These are phyloP conservation scores for Leptographium wingfieldii DNA, from an alignment of 2,329 filamentous ascomycete genomes.

Conservation along the genomic window DNA sequence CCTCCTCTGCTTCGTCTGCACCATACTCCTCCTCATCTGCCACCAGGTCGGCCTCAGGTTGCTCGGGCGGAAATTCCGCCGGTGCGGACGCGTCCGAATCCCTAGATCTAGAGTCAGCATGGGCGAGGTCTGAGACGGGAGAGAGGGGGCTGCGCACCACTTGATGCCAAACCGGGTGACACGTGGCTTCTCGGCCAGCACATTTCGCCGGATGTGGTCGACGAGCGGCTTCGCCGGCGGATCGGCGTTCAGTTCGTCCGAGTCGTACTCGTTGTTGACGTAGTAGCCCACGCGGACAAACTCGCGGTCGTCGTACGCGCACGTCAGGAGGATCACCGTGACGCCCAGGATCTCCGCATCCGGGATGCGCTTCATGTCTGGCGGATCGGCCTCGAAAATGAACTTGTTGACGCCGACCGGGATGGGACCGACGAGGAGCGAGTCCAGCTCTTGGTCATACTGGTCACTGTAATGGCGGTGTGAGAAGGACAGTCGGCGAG, in stretches of 20 bases:
- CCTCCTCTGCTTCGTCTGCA: slow-evolving; percentile 71
- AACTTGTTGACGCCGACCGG: slow-evolving; percentile 98
- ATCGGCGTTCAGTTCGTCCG: slow-evolving; percentile 76
- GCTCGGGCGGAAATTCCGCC: slow-evolving; percentile 90
- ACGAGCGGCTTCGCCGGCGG: slow-evolving; percentile 86
- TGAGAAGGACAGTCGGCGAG: background rate
- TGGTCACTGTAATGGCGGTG: slow-evolving; percentile 51
- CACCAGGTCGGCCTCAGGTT: slow-evolving; percentile 81
- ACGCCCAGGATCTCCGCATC: slow-evolving; percentile 93
- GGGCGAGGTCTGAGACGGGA: background rate
- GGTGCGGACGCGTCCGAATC: slow-evolving; percentile 96
- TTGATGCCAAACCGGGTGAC: slow-evolving; percentile 98
- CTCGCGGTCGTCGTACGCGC: slow-evolving; percentile 90
- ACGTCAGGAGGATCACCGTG: slow-evolving; percentile 91
- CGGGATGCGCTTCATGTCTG: slow-evolving; percentile 81
- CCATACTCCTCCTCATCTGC: slow-evolving; percentile 86
- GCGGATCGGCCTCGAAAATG: slow-evolving; percentile 88
- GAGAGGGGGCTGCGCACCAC: slow-evolving; percentile 50
- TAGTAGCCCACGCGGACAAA: slow-evolving; percentile 99
- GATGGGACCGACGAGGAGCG: slow-evolving; percentile 91
- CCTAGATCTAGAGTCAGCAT: slow-evolving; percentile 35
- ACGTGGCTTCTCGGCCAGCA: slow-evolving; percentile 91
- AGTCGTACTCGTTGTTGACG: slow-evolving; percentile 98
- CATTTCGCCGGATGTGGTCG: slow-evolving; percentile 83
- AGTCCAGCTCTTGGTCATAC: slow-evolving; percentile 97